Percentiles rank a stretch among this genome's conserved stretches.
These are phyloP conservation scores for Sordaria brevicollis DNA, from an alignment of 495 filamentous ascomycete species.

Conservation along the genomic window DNA sequence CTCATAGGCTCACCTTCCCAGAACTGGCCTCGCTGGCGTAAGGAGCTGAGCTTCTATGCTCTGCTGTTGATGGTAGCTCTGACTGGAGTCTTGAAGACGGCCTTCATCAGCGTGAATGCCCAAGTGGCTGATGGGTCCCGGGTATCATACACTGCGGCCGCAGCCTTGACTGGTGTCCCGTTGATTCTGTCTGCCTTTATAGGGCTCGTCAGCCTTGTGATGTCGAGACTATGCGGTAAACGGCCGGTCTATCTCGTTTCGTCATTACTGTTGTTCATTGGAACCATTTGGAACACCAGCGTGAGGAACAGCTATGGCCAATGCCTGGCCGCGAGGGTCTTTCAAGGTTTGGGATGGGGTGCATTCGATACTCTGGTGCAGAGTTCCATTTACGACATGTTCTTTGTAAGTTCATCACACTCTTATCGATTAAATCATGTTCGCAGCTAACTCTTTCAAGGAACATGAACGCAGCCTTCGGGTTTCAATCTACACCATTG, in stretches of 20 bases:
- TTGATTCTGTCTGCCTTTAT: slow-evolving; percentile 37
- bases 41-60: slow-evolving; percentile 33
- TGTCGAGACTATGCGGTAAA: slow-evolving; percentile 36
- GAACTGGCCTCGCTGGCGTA: slow-evolving; percentile 42
- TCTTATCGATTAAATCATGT: not conserved
- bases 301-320: slow-evolving; percentile 27
- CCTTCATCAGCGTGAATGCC: slow-evolving; percentile 35
- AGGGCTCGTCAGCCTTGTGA: slow-evolving; percentile 27
- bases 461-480: slow-evolving; percentile 35
- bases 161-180: slow-evolving; percentile 38
- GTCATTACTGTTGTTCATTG: slow-evolving; percentile 31
- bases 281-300: slow-evolving; percentile 37
- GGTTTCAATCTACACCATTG: slow-evolving; percentile 27
- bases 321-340: slow-evolving; percentile 38
- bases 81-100: slow-evolving; percentile 38
- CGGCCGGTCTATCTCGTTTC: slow-evolving; percentile 35
- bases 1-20: slow-evolving; percentile 7
- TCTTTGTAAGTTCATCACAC: slow-evolving; percentile 31
- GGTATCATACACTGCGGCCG: slow-evolving; percentile 33
- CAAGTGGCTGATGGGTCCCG: slow-evolving; percentile 27
- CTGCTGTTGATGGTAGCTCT: slow-evolving; percentile 32
- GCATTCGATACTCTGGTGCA: slow-evolving; percentile 38
- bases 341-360: slow-evolving; percentile 45
- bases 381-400: slow-evolving; percentile 39
- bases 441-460: slow-evolving; percentile 20